Conservation (phyloP, 148 eudicot genomes). For the Salicornia ramosissima region DNA sequence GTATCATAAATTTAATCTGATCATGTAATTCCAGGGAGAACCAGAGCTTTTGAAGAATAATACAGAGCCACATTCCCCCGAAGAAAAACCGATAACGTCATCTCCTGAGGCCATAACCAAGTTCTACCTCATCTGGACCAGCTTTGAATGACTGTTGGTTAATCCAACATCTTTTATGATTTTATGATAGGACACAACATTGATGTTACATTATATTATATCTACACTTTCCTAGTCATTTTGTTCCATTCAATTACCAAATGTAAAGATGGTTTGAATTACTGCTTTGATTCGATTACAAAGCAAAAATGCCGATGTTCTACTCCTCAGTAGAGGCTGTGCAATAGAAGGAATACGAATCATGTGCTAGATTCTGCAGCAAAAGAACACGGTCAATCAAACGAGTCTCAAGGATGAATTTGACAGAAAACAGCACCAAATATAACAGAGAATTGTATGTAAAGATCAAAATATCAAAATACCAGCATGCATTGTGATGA, state of each 20-base stretch:
- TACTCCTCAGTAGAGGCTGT: conserved; percentile 27
- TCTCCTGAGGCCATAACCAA: conserved; percentile 11
- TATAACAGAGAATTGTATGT: not conserved
- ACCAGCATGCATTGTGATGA: not conserved
- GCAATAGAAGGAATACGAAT: conserved; percentile 63
- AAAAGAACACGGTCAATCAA: conserved; percentile 2
- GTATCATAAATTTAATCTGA: not conserved
- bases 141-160: not conserved
- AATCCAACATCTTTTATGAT: not conserved
- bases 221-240: conserved; percentile 13
- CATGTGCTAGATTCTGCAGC: conserved; percentile 90
- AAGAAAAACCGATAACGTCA: not conserved
- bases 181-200: conserved; percentile 23
- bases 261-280: not conserved
- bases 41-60: not conserved
- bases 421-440: not conserved
- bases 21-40: not conserved
- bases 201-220: conserved; percentile 13
- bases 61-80: not conserved
- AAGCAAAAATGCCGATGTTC: not conserved
- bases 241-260: not conserved
- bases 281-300: not conserved
- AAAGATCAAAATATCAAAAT: not conserved
- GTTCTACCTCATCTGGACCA: not conserved
- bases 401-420: not conserved